These are phyloP conservation scores for Lactuca saligna DNA, from an alignment of 129 eudicot species.

Conservation along the genomic window DNA sequence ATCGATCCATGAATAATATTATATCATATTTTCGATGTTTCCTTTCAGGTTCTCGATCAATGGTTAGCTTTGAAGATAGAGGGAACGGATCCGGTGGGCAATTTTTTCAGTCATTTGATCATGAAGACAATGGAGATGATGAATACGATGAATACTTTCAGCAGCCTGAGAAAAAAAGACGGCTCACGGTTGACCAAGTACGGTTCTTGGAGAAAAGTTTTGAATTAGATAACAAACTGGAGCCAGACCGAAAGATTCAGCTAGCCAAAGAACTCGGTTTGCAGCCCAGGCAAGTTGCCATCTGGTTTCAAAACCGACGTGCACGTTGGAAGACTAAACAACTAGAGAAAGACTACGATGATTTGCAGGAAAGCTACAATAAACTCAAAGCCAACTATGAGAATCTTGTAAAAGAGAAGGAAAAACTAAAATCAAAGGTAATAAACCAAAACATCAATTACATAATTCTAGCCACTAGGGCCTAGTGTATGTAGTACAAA, in stretches of 20 bases:
- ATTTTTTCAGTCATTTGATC: conserved; percentile 47
- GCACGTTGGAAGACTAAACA: conserved; percentile 87
- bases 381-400: conserved; percentile 74
- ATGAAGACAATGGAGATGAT: conserved; percentile 61
- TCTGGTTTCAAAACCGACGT: conserved; percentile 93
- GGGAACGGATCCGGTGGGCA: conserved; percentile 41
- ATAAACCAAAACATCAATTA: background rate
- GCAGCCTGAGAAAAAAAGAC: conserved; percentile 84
- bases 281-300: conserved; percentile 91
- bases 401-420: conserved; percentile 68
- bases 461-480: background rate
- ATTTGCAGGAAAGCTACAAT: conserved; percentile 57
- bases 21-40: background rate
- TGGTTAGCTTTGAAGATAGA: conserved; percentile 70
- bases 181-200: conserved; percentile 73
- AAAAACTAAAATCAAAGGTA: conserved; percentile 74
- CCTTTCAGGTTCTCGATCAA: conserved; percentile 63
- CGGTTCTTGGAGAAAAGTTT: conserved; percentile 84
- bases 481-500: too few species aligned
- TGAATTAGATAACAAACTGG: conserved; percentile 84
- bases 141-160: conserved; percentile 76
- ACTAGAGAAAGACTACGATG: conserved; percentile 78
- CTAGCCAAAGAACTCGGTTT: conserved; percentile 91
- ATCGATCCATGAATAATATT: too few species aligned
- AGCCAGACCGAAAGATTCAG: conserved; percentile 82